Conservation (phyloP, 768 basidiomycete genomes). For the Termitomyces eurrhizus region DNA sequence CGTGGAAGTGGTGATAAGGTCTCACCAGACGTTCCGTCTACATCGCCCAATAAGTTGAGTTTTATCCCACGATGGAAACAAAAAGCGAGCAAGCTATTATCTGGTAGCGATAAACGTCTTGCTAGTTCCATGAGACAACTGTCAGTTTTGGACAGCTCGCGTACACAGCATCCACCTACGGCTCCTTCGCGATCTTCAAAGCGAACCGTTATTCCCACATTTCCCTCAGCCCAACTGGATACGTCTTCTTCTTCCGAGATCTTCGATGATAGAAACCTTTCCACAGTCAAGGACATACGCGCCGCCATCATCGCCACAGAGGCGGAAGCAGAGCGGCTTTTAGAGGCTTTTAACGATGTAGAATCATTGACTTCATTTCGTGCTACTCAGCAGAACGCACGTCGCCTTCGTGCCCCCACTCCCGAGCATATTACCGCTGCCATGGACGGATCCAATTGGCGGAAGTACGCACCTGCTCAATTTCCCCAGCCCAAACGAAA, state of each 20-base stretch:
- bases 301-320: constrained; percentile 60
- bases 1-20: constrained; percentile 33
- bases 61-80: constrained; percentile 30
- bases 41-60: constrained; percentile 21
- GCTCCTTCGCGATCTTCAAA: constrained; percentile 11
- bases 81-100: constrained; percentile 28
- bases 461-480: constrained; percentile 22
- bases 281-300: constrained; percentile 53
- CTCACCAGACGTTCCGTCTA: constrained; percentile 2
- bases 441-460: constrained; percentile 32
- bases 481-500: constrained; percentile 15
- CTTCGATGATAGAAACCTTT: constrained; percentile 52
- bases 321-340: constrained; percentile 55
- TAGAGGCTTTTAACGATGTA: constrained; percentile 66
- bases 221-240: constrained; percentile 18
- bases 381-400: constrained; percentile 36
- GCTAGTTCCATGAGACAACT: constrained; percentile 5
- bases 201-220: constrained; percentile 17
- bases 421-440: constrained; percentile 26
- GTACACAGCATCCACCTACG: constrained; percentile 6
- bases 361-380: constrained; percentile 56
- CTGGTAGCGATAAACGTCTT: constrained; percentile 21
- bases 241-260: constrained; percentile 29
- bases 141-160: constrained; percentile 15
- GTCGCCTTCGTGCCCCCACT: constrained; percentile 26